phyloP scores from a whole-genome alignment of 2,329 filamentous ascomycete genomes.

The Epichloe glyceriae region DNA sequence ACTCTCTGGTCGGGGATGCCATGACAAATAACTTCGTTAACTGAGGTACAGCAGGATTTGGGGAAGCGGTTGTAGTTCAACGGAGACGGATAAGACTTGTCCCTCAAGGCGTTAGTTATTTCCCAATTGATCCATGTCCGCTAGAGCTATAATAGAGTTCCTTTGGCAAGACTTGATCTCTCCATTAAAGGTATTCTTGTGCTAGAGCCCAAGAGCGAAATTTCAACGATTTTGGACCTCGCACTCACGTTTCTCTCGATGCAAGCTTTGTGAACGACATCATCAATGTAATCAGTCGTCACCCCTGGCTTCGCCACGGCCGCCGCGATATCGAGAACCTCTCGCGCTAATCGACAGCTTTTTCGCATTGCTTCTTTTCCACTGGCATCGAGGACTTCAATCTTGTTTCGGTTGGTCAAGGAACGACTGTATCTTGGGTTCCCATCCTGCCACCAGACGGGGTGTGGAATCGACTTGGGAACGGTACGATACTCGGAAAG shows the following conservation, averaged over 20 bases:
- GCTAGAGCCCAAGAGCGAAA: neutral
- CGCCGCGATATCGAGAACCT: constrained; percentile 86
- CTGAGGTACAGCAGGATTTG: constrained; percentile 92
- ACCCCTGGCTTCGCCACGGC: constrained; percentile 77
- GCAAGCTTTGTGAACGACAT: constrained; percentile 89
- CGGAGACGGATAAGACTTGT: constrained; percentile 88
- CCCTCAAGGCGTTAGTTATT: constrained; percentile 2
- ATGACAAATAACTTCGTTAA: constrained; percentile 97
- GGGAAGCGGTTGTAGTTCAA: constrained; percentile 94
- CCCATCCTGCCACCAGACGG: constrained; percentile 80
- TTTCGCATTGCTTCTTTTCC: constrained; percentile 85
- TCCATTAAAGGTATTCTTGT: neutral
- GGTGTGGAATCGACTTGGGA: constrained; percentile 67
- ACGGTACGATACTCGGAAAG: constrained; percentile 60
- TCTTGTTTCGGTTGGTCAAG: constrained; percentile 62
- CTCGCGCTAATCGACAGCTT: constrained; percentile 73
- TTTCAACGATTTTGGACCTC: neutral
- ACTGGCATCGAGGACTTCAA: constrained; percentile 67
- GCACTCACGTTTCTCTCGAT: constrained; percentile 73
- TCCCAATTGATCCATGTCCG: neutral
- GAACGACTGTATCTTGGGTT: constrained; percentile 50
- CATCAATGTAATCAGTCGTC: constrained; percentile 90
- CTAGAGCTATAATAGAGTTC: neutral
- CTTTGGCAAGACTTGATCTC: neutral
- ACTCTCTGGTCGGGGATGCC: constrained; percentile 88